Base-by-base conservation (phyloP, 805 yeast species). In the Candida khao-thaluensis region DNA sequence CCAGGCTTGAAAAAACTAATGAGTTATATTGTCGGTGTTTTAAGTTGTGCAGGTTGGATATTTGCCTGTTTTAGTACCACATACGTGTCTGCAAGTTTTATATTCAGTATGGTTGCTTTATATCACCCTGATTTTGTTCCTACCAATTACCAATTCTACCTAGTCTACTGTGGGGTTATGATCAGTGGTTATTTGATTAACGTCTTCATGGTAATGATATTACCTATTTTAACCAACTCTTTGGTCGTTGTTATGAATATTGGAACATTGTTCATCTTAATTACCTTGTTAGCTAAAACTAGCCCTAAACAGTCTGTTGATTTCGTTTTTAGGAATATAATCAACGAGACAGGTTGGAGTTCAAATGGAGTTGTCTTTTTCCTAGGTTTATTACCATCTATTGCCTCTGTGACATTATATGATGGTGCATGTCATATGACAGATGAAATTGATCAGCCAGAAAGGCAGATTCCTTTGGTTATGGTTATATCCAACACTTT, bases 391-490 rank as follows among this genome's bases (percentile, higher is more conserved):
- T 49, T 54, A 30, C 62, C 54, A 22, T 47, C 55, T 30, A 52
- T 54, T 43, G 60, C 53, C 25, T 46, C 56, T 22, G 55, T 63
- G 30, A 51, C 63, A 4, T 56, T 64, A 36, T 61, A 57, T 38
- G 69, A 63, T 44, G 57, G 62, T 5, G 58, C 59, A 2, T 54
- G 62, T 7, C 68, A 61, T 41, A 52, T 59, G 49, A 62, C 66
- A 2, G 65, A 61, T 40, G 66, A 62, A 45, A 54, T 62, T 12
- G 52, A 53, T 15, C 37, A 49, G 18, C 62, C 65, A 3, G 57
- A 45, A 29, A 56, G 51, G 38, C 50, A 60, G 35, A 51, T 62
- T 27, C 66, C 66, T n/a, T 54, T 52, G 31, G 69, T 64, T 2
- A 50, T 62, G 49, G 47, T 60, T 32, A 51, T 56, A 15, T 56